Conservation (phyloP, 768 basidiomycete species). For the Serendipita sp. region DNA sequence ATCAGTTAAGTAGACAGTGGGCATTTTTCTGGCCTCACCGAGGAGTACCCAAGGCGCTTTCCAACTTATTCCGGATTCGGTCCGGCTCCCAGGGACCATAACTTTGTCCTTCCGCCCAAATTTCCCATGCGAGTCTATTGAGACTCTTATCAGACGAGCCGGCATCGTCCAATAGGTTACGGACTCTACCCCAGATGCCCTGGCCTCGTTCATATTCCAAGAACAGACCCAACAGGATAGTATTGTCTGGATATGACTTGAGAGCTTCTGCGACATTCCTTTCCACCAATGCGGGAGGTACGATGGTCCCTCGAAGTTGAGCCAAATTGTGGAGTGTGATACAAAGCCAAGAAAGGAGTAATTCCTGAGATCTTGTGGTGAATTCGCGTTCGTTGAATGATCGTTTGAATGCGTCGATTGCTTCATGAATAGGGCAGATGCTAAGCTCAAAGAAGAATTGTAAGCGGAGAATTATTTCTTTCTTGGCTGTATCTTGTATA, state of each 20-base stretch:
- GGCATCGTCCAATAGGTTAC: constrained; percentile 35
- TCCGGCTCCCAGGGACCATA: constrained; percentile 59
- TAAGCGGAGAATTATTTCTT: neutral
- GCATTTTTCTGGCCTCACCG: constrained; percentile 30
- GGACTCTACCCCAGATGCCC: constrained; percentile 60
- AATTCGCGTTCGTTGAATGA: constrained; percentile 12
- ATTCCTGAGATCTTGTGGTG: constrained; percentile 29
- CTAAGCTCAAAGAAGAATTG: constrained; percentile 16
- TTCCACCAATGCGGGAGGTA: constrained; percentile 41
- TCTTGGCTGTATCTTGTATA: neutral
- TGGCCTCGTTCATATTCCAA: constrained; percentile 63
- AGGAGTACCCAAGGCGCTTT: constrained; percentile 45
- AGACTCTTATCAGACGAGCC: constrained; percentile 35
- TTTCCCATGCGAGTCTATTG: constrained; percentile 42
- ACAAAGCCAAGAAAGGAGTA: constrained; percentile 35
- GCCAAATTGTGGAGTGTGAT: constrained; percentile 47
- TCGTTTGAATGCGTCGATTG: constrained; percentile 25
- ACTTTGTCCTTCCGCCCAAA: constrained; percentile 74
- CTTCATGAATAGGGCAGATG: constrained; percentile 22
- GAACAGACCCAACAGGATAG: constrained; percentile 54
- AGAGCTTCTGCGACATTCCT: constrained; percentile 40
- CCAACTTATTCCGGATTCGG: constrained; percentile 47
- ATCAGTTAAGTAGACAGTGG: neutral
- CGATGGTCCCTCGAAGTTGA: constrained; percentile 35
- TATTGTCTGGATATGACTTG: constrained; percentile 48